Conservation (phyloP, 345 rosid genomes). For the Reutealis trisperma region DNA sequence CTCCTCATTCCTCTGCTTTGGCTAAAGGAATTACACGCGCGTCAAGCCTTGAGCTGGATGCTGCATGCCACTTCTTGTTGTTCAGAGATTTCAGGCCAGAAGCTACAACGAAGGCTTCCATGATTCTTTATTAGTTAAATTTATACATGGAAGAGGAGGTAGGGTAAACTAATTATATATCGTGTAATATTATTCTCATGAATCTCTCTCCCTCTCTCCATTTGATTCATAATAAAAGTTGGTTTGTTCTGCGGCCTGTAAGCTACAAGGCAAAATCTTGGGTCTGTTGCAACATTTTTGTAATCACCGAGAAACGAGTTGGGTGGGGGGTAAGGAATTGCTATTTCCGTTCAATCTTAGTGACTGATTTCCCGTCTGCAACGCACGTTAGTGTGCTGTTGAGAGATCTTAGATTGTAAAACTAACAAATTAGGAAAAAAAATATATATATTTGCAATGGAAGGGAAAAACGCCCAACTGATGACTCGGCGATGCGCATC, state of each 20-base stretch:
- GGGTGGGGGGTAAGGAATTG: no score
- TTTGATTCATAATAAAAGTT: conserved; percentile 14
- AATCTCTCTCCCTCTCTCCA: background rate
- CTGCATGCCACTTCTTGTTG: background rate
- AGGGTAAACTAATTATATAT: background rate
- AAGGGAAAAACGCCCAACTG: background rate
- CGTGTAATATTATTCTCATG: conserved; percentile 1
- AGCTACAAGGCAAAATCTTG: background rate
- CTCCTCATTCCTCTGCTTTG: background rate
- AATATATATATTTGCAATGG: background rate
- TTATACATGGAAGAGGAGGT: conserved; percentile 6
- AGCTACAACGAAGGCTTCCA: conserved; percentile 3
- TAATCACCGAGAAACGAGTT: background rate
- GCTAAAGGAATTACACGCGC: background rate
- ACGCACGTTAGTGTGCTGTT: background rate
- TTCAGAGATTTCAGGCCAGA: background rate
- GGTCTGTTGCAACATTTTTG: background rate
- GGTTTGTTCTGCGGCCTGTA: conserved; percentile 8
- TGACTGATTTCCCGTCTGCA: background rate
- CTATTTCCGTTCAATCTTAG: background rate
- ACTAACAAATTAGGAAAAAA: background rate
- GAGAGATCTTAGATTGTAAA: background rate
- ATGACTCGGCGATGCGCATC: background rate
- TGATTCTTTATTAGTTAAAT: conserved; percentile 25
- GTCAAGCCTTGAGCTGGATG: background rate